Conservation (phyloP, 2,329 filamentous ascomycete species). For the Bipolaris bicolor region DNA sequence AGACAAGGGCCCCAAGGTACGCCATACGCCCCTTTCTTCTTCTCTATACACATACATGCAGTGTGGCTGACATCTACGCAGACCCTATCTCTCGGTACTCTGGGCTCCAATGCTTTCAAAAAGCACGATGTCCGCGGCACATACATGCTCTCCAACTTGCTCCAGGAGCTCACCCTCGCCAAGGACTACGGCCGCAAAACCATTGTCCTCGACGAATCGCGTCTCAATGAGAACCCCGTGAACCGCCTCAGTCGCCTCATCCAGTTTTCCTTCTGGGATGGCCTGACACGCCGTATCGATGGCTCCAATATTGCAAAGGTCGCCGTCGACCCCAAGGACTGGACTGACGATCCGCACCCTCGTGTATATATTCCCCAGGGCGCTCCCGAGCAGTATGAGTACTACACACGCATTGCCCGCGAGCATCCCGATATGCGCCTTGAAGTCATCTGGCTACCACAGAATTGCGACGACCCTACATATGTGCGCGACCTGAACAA, state of each 20-base stretch:
- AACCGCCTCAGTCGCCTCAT: conserved; percentile 86
- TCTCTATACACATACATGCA: background rate
- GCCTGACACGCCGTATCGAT: conserved; percentile 8
- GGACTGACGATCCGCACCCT: conserved; percentile 86
- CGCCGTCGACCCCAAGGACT: conserved; percentile 90
- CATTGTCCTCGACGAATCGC: conserved; percentile 88
- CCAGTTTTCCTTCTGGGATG: conserved; percentile 86
- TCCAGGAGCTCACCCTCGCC: conserved; percentile 92
- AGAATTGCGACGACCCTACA: conserved; percentile 75
- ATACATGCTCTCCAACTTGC: conserved; percentile 94
- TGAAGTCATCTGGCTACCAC: conserved; percentile 81
- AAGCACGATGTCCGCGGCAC: conserved; percentile 91
- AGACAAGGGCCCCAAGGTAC: conserved; percentile 87
- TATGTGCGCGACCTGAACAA: conserved; percentile 82
- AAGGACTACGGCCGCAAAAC: conserved; percentile 88
- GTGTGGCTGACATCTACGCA: conserved; percentile 47
- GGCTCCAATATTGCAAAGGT: conserved; percentile 80
- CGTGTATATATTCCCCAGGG: conserved; percentile 89
- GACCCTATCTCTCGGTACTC: conserved; percentile 83
- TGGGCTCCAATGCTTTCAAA: conserved; percentile 83
- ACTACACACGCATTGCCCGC: conserved; percentile 80
- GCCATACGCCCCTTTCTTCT: conserved; percentile 10
- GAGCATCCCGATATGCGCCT: conserved; percentile 83
- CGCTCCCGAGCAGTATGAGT: conserved; percentile 85
- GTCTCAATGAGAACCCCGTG: conserved; percentile 94